A percentile compares a stretch with the other conserved stretches of the same genome.
These are phyloP conservation scores for Tuber umbilicatum DNA, from an alignment of 495 filamentous ascomycete species.

Conservation along the genomic window DNA sequence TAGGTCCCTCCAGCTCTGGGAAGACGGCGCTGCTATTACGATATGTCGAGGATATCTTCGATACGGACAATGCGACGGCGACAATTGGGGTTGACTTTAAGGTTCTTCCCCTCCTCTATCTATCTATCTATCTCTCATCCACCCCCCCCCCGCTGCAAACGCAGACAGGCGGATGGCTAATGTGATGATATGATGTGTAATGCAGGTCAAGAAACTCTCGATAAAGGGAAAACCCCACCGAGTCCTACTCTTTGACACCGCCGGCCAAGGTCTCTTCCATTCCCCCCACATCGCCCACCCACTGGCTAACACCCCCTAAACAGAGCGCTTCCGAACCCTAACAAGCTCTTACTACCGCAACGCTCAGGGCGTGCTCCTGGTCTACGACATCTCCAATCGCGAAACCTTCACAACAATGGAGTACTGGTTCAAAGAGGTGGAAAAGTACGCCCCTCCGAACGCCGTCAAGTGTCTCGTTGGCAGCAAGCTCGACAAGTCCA, in stretches of 20 bases:
- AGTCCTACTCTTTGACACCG: constrained; percentile 55
- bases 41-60: constrained; percentile 57
- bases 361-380: constrained; percentile 55
- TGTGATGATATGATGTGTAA: not conserved
- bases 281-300: not conserved
- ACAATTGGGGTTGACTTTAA: constrained; percentile 60
- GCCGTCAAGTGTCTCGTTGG: constrained; percentile 54
- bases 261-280: constrained; percentile 42
- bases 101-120: constrained; percentile 42
- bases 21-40: constrained; percentile 45
- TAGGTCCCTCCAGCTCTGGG: constrained; percentile 38
- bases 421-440: constrained; percentile 55
- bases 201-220: constrained; percentile 42
- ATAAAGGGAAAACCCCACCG: constrained; percentile 53
- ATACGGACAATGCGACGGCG: constrained; percentile 52
- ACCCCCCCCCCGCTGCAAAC: constrained; percentile 19
- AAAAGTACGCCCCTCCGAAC: constrained; percentile 49
- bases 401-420: constrained; percentile 54
- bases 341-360: constrained; percentile 58
- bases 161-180: not conserved
- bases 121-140: constrained; percentile 14
- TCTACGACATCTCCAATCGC: constrained; percentile 55
- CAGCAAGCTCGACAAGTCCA: constrained; percentile 51
- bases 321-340: constrained; percentile 56
- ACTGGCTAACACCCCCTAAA: constrained; percentile 30